Base-by-base conservation (phyloP, 2,329 filamentous ascomycete species). In the Raffaelea deltoideospora region DNA sequence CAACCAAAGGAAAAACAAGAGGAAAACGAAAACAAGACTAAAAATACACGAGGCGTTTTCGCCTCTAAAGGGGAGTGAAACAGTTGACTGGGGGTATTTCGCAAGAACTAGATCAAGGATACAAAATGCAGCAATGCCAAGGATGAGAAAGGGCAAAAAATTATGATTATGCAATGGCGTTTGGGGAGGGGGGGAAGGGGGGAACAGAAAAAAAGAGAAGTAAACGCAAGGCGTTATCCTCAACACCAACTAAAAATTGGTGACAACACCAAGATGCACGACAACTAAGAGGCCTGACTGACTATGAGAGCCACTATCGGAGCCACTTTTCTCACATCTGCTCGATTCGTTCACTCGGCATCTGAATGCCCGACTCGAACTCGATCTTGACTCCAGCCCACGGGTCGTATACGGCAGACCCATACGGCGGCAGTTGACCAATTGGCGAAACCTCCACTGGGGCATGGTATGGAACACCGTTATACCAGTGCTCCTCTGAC, bases 311-410 rank as follows among this genome's bases (percentile, higher is more conserved):
- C n/a, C n/a, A n/a, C n/a, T n/a, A n/a, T n/a, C n/a, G n/a, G n/a
- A n/a, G n/a, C n/a, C n/a, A n/a, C n/a, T n/a, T n/a, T n/a, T n/a
- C 5, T 60, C 55, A 75, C 56, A 76, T 59, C 41, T 57, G 65
- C 45, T 72, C 68, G 43, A 76, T 65, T 35, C 72, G 59, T 30
- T 61, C 66, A 48, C 69, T 74, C 10, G 72, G 72, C 53, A 76
- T 60, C 52, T 72, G 70, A 56, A 75, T 64, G 10, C 64, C 60
- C 17, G 65, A 60, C 29, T 70, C 69, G 39, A 63, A 72, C 45
- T 75, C 71, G 19, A 70, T 54, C 56, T 76, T 76, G 30, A 61
- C 59, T 7, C 42, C 43, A 13, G 48, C 54, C 61, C 69, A 76
- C 2, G 66, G 53, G 43, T 70, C 66, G 43, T 67, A 68, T 14